Conservation (phyloP, 352 stramenopile genomes). For the Aphanomyces cochlioides region DNA sequence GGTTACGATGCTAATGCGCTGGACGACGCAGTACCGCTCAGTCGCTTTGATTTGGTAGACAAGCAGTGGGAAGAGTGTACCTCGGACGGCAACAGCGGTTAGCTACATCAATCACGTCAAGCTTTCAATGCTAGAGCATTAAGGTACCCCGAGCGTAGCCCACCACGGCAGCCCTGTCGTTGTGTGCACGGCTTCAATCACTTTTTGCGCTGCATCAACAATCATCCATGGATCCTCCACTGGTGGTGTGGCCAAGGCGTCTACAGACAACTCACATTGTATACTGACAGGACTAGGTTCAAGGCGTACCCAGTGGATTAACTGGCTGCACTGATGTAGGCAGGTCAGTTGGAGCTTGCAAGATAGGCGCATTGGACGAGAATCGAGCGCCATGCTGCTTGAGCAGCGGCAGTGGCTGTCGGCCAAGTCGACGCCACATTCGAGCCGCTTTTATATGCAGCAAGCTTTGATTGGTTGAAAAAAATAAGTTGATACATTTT, state of each 20-base stretch:
- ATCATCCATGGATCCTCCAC: constrained; percentile 32
- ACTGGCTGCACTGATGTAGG: neutral
- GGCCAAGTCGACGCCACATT: neutral
- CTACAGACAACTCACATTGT: neutral
- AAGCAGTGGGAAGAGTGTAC: constrained; percentile 66
- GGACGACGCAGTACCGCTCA: constrained; percentile 40
- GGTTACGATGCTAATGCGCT: neutral
- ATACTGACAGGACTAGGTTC: neutral
- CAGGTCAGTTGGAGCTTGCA: neutral
- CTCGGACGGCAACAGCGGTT: constrained; percentile 61
- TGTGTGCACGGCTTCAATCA: constrained; percentile 58
- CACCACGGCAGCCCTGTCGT: constrained; percentile 72
- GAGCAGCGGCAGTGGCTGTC: neutral
- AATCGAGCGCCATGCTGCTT: neutral
- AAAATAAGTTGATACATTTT: neutral
- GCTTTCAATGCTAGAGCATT: neutral
- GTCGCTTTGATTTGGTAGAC: constrained; percentile 64
- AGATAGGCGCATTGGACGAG: constrained; percentile 2
- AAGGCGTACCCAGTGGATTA: neutral
- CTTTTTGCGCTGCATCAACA: constrained; percentile 55
- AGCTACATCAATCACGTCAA: constrained; percentile 32
- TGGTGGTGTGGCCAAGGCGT: neutral
- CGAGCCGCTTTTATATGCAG: neutral
- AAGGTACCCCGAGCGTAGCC: constrained; percentile 53
- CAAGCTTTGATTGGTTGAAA: no score